phyloP scores from a whole-genome alignment of 1,284 basidiomycete genomes.

The Ustilago hordei region DNA sequence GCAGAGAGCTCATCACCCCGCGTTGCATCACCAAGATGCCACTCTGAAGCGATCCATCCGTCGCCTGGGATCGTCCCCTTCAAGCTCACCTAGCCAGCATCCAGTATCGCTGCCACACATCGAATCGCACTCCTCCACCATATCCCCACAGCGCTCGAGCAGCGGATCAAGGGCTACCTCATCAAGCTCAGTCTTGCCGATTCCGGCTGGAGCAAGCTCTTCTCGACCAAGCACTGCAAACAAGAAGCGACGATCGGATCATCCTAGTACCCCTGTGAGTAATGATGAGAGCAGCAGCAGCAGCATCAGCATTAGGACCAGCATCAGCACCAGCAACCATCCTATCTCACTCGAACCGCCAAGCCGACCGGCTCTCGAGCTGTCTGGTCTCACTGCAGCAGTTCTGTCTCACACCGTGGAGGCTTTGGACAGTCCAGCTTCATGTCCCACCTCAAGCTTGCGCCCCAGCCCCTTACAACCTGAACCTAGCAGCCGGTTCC shows the following conservation, averaged over 20 bases:
- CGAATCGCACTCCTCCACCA: neutral
- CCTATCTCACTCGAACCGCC: neutral
- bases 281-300: neutral
- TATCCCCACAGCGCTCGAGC: neutral
- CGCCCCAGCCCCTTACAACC: neutral
- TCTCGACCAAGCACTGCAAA: slow-evolving; percentile 8
- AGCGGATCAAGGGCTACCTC: neutral
- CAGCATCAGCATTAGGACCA: neutral
- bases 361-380: neutral
- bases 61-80: slow-evolving; percentile 34
- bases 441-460: neutral
- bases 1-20: neutral
- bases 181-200: neutral
- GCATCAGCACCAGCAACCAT: neutral
- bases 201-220: neutral
- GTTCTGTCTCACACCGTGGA: neutral
- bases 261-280: neutral
- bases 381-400: neutral
- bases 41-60: slow-evolving; percentile 35
- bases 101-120: neutral
- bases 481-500: neutral
- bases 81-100: slow-evolving; percentile 24
- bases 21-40: slow-evolving; percentile 8
- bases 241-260: slow-evolving; percentile 33
- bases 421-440: neutral